Conservation (phyloP, 495 filamentous ascomycete genomes). For the Penicillium angulare region DNA sequence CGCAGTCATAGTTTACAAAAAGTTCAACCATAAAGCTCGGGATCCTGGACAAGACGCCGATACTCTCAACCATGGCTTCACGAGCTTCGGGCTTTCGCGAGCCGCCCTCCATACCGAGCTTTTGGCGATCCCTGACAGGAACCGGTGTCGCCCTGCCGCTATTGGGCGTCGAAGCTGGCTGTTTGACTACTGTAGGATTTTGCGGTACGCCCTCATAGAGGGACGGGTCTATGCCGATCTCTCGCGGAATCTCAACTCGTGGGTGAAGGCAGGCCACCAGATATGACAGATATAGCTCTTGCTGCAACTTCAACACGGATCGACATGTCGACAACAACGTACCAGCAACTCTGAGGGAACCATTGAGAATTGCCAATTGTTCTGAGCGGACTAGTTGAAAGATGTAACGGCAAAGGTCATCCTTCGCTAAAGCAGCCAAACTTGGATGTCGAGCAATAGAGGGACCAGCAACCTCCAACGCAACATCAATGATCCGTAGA, state of each 20-base stretch:
- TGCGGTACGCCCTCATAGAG: constrained; percentile 94
- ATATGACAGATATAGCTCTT: constrained; percentile 95
- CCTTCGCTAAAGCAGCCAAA: constrained; percentile 82
- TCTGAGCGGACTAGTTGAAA: constrained; percentile 97
- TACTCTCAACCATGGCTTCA: constrained; percentile 98
- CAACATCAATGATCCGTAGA: constrained; percentile 93
- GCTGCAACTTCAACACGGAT: constrained; percentile 90
- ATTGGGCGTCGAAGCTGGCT: constrained; percentile 67
- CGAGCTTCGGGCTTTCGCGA: constrained; percentile 87
- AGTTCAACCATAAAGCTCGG: constrained; percentile 92
- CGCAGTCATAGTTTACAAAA: constrained; percentile 98
- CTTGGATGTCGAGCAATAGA: constrained; percentile 93
- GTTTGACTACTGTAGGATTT: constrained; percentile 81
- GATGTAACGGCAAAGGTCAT: constrained; percentile 89
- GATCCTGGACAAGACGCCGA: constrained; percentile 86
- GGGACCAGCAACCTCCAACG: constrained; percentile 92
- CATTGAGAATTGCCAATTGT: constrained; percentile 88
- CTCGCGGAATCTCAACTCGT: constrained; percentile 83
- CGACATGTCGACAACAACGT: constrained; percentile 90
- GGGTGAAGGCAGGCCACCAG: constrained; percentile 92
- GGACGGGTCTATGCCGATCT: constrained; percentile 84
- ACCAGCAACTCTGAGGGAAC: constrained; percentile 85
- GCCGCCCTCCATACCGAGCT: constrained; percentile 90
- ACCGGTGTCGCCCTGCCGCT: constrained; percentile 92
- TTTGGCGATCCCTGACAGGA: constrained; percentile 88